Base-by-base conservation (phyloP, 306 rosid species). In the Rosa multiflora region DNA sequence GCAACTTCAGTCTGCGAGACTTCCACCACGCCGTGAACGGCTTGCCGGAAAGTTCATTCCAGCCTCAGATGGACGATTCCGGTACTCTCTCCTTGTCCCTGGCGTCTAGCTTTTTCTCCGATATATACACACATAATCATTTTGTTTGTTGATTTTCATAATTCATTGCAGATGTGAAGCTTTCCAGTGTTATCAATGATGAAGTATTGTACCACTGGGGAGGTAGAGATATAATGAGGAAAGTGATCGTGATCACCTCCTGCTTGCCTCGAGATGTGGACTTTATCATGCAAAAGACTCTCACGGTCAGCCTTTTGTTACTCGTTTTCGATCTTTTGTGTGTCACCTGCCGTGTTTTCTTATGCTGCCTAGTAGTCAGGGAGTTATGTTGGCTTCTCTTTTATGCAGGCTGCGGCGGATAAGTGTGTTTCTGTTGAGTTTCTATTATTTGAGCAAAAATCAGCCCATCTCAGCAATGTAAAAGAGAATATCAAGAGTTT, bases 191-290 rank as follows among this genome's bases (percentile, higher is more conserved):
- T 51, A 61, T 90, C 74, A 87, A 85, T 21, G 92, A 90, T 75
- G 87, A 77, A 80, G 91, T 92, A 37, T 61, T 92, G 84, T 92
- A 84, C 80, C 88, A 94, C 46, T 90, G 95, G 95, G 88, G 86
- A 85, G 88, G 89, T 69, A 88, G 85, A 87, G 93, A 92, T 74
- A 89, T 88, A 67, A 89, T 80, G 89, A 88, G 85, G 76, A 92
- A 85, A 85, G 97, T 89, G 47, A 75, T 88, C 63, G 79, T 90
- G 69, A 51, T 92, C 56, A 90, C 89, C 78, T 86, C 95, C 26
- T 69, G 75, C 70, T 82, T 87, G 77, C 93, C 90, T 64, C 86
- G 84, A 77, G 87, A 84, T 66, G 88, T 90, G 40, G 84, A 90
- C 76, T 81, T 84, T 32, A 40, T 39, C 47, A 76, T 83, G 93